Evolutionary conservation across 805 yeast genomes (phyloP), one percentile per base, ranked within the genome.

Genomic region (Ogataea glucozyma): DNA sequence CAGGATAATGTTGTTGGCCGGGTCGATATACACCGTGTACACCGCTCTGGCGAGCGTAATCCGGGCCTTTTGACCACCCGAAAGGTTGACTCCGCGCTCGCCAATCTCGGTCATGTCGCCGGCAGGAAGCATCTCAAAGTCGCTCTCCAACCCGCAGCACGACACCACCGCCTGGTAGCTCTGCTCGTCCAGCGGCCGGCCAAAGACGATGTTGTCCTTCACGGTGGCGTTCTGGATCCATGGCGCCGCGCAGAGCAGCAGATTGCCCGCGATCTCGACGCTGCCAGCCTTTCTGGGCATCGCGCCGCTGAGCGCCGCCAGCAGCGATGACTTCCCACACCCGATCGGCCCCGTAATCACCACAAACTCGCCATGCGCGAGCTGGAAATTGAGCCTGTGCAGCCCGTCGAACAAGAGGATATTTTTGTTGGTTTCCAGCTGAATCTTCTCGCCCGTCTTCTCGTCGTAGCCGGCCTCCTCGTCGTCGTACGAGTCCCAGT

Each of bases 21-120:
- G 21, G 2, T 40, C 36, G 32, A 43, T 36, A 17, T 32, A 32
- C 4, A 46, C 53, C 0, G 85, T 64, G 56, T 83, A 83, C 4
- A 83, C 83, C 0, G 88, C 86, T 54, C 89, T 72, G 0, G 88
- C 88, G 31, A 83, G 64, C 11, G 82, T 73, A 21, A 83, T 63
- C 58, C 95, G 74, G 1, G 95, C 91, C 69, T 86, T 87, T 62
- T 87, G 96, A 38, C 96, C 96, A 46, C 96, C 96, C 4, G 90
- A 83, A 26, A 87, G 64, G 2, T 89, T 85, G 38, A 88, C 81
- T 51, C 95, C 96, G 57, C 88, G 73, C 61, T 87, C 95, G 48
- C 95, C 96, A 52, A 87, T 85, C 61, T 84, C 87, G 1, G 95
- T 85, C 38, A 59, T 54, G 57, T 88, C 95, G 29, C 91, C 91